Base-by-base conservation (phyloP, 805 yeast genomes). In the Ogataea pini region DNA sequence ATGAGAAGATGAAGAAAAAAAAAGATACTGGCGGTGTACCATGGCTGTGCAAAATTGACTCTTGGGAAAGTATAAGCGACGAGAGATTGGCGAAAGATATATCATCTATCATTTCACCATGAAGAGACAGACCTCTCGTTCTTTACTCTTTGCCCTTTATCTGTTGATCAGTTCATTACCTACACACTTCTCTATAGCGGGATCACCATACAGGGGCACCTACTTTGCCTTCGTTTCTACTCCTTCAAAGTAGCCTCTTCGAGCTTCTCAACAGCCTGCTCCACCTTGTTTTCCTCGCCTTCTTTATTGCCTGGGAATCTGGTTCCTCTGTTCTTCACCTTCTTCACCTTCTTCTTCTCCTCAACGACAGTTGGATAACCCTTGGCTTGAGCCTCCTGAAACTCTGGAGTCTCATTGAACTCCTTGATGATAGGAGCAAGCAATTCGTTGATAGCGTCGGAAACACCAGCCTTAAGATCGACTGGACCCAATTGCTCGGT, bases 381-480 rank as follows among this genome's bases (percentile, higher is more conserved):
- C 63, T 82, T 79, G 13, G 69, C 76, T 60, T 79, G 80, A 37
- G 91, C 83, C 50, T 82, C 87, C 69, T 80, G 85, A 73, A 86
- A 91, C 57, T 86, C 96, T 38, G 78, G 72, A 63, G 75, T 80
- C 25, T 71, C 67, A 27, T 72, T 76, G 60, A 72, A 87, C 50
- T 81, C 89, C 51, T 79, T 83, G 66, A 90, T 85, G 49, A 94
- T 82, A 48, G 99, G 98, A 3, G 80, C 91, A 60, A 94, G 78
- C 48, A 94, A 74, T 39, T 68, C 81, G 67, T 89, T 86, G 61
- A 94, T 86, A 28, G 86, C 86, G 59, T 85, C 96, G 42, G 96
- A 75, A 45, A 92, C 92, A 69, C 99, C 99, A 4, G 84, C 70
- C 70, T 94, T 94, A 69, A 94, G 83, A 69, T 94, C 99, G 25